These are phyloP conservation scores for Podila minutissima DNA, from an alignment of 192 early-diverging fungal genomes.

Conservation along the genomic window DNA sequence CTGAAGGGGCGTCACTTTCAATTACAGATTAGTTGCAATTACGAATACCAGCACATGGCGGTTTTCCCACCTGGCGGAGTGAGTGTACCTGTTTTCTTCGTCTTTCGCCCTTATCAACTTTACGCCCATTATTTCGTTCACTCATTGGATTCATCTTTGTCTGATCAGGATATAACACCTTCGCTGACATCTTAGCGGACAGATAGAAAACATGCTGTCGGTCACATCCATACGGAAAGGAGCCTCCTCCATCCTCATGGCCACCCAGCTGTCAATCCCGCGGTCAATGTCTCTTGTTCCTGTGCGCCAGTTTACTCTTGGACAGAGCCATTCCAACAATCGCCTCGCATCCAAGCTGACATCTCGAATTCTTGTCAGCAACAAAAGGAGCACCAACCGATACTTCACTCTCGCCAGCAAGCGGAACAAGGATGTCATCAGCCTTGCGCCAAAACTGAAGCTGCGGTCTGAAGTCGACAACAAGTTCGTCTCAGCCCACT, in stretches of 20 bases:
- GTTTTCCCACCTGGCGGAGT: no score
- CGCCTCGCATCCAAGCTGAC: background rate
- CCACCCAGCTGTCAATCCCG: background rate
- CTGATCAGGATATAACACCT: no score
- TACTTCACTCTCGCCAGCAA: conserved; percentile 4
- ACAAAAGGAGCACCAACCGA: background rate
- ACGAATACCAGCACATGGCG: no score
- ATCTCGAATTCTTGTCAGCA: background rate
- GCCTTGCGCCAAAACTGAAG: background rate
- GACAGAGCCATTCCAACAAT: background rate
- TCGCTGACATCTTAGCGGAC: no score
- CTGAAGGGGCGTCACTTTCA: no score
- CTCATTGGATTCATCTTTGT: no score
- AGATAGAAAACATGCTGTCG: background rate
- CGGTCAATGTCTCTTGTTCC: background rate
- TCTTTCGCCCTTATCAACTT: no score
- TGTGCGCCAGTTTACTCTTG: background rate
- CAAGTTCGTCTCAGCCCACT: no score
- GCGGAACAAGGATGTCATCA: background rate
- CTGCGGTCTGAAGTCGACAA: no score
- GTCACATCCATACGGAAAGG: background rate
- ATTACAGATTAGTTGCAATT: no score
- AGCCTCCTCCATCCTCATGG: background rate
- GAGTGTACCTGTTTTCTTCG: no score
- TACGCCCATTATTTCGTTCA: no score